These are phyloP conservation scores for Nicotiana paniculata DNA, from an alignment of 257 asterid species.

Conservation along the genomic window DNA sequence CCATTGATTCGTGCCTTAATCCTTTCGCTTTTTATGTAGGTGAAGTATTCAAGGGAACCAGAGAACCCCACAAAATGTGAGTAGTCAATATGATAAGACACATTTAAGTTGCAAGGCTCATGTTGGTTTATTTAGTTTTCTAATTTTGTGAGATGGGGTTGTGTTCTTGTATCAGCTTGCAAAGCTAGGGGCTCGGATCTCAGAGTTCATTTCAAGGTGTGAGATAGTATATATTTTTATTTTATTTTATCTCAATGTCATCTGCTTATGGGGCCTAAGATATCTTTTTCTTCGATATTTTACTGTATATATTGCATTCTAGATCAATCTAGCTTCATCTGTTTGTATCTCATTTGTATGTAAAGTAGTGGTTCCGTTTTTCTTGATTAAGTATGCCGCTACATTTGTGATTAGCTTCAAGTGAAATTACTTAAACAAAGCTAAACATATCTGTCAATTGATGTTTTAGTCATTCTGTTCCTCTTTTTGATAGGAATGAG, in stretches of 20 bases:
- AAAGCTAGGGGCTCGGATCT: constrained; percentile 72
- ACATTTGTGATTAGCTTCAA: neutral
- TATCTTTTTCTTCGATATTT: neutral
- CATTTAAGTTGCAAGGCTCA: neutral
- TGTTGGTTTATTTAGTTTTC: neutral
- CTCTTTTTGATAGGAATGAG: too few relatives aligned
- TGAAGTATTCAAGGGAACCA: constrained; percentile 79
- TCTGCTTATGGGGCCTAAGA: neutral
- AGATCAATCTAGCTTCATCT: neutral
- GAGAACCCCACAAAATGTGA: constrained; percentile 62
- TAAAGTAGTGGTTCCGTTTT: neutral
- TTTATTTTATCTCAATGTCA: neutral
- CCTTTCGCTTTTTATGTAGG: constrained; percentile 18
- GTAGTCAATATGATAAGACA: neutral
- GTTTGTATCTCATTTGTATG: too few relatives aligned
- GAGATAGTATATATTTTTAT: neutral
- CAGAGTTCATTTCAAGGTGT: constrained; percentile 75
- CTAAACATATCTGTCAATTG: neutral
- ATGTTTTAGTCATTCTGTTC: neutral
- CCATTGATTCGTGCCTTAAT: neutral
- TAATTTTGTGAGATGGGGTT: neutral
- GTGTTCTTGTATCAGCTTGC: constrained; percentile 50
- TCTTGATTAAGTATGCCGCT: neutral
- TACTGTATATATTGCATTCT: too few relatives aligned
- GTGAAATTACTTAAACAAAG: neutral